phyloP scores from a whole-genome alignment of 1,139 yeast genomes.

The Yamadazyma blattariae region DNA sequence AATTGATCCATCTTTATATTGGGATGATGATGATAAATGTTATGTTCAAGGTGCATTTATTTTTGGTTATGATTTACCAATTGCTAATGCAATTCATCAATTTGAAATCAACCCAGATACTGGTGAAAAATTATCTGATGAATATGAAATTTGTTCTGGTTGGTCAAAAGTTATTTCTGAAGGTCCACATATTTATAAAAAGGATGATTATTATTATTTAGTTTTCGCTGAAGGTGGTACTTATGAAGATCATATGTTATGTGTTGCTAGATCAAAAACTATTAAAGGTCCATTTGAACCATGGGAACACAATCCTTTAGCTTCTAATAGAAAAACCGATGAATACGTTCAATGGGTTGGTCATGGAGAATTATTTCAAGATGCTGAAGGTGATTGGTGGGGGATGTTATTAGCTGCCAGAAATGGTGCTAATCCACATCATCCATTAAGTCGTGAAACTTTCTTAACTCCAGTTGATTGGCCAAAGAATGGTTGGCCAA shows the following conservation, averaged over 20 bases:
- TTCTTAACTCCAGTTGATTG: constrained; percentile 9
- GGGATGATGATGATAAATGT: constrained; percentile 10
- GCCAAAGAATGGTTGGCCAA: constrained; percentile 10
- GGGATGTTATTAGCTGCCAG: constrained; percentile 8
- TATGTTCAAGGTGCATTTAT: constrained; percentile 10
- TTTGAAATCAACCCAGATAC: constrained; percentile 10
- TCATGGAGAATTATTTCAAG: constrained; percentile 10
- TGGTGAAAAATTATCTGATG: constrained; percentile 8
- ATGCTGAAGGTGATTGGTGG: constrained; percentile 9
- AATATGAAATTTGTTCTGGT: constrained; percentile 11
- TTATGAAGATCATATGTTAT: constrained; percentile 9
- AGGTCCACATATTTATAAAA: constrained; percentile 11
- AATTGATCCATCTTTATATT: constrained; percentile 9
- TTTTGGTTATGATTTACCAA: constrained; percentile 9
- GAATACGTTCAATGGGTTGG: constrained; percentile 12
- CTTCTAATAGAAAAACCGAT: constrained; percentile 5
- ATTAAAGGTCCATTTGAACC: constrained; percentile 9
- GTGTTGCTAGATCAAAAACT: constrained; percentile 8
- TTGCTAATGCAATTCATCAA: constrained; percentile 10
- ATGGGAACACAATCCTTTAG: constrained; percentile 9
- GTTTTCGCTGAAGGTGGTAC: constrained; percentile 11
- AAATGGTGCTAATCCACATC: constrained; percentile 4
- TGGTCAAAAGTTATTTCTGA: constrained; percentile 10
- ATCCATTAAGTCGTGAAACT: constrained; percentile 10
- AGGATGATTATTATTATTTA: constrained; percentile 9